Conservation (phyloP, 495 filamentous ascomycete genomes). For the Penicillium steckii region DNA sequence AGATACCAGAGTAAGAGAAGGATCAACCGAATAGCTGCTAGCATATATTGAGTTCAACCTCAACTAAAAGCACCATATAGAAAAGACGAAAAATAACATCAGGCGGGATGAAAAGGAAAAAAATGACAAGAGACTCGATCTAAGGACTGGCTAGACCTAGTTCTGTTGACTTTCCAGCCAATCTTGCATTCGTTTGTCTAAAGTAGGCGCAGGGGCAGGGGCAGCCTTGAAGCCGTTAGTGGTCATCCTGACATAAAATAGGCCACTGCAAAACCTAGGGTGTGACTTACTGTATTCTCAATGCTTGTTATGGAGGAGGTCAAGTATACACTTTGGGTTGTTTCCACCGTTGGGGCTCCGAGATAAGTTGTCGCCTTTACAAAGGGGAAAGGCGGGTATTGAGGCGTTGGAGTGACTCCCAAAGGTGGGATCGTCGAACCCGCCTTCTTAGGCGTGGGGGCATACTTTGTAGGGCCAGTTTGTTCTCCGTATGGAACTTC, state of each 20-base stretch:
- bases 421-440: conserved; percentile 62
- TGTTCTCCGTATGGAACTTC: conserved; percentile 62
- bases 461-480: conserved; percentile 64
- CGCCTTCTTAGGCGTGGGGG: conserved; percentile 69
- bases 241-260: not conserved
- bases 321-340: conserved; percentile 58
- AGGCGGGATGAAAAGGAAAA: not conserved
- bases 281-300: conserved; percentile 62
- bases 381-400: conserved; percentile 63
- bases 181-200: conserved; percentile 32
- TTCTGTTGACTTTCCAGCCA: conserved; percentile 37
- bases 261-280: not conserved
- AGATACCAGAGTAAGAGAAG: not conserved
- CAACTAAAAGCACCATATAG: not conserved
- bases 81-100: not conserved
- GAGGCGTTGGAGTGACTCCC: conserved; percentile 50
- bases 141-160: conserved; percentile 5
- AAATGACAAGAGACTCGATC: not conserved
- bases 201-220: conserved; percentile 31
- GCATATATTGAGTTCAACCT: conserved; percentile 5
- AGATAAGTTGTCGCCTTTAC: conserved; percentile 57
- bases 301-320: conserved; percentile 56
- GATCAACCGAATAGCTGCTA: not conserved
- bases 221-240: conserved; percentile 28
- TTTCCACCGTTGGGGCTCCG: conserved; percentile 52